Percentiles rank a stretch among this genome's conserved stretches.
These are phyloP conservation scores for Basipetospora chlamydospora DNA, from an alignment of 2,329 filamentous ascomycete species.

Conservation along the genomic window DNA sequence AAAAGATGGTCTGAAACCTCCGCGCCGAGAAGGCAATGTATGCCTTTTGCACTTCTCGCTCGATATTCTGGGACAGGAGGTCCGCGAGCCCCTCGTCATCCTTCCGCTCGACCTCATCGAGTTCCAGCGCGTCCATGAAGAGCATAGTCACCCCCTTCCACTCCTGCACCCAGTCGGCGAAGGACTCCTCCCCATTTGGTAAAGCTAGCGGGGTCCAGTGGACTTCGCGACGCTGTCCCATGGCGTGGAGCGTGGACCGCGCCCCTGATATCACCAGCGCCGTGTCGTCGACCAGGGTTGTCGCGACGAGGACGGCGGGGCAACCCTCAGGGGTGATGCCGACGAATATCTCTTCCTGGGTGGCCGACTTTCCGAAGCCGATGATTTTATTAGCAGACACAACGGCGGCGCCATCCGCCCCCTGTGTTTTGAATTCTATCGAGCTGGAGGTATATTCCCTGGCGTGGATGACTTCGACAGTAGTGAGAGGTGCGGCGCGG, in stretches of 20 bases:
- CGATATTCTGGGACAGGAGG: conserved; percentile 12
- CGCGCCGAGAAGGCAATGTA: conserved; percentile 14
- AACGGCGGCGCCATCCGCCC: conserved; percentile 14
- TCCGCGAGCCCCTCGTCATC: conserved; percentile 12
- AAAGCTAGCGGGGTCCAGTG: conserved; percentile 10
- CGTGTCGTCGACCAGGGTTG: conserved; percentile 13
- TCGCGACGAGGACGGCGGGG: conserved; percentile 19
- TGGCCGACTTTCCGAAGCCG: conserved; percentile 21
- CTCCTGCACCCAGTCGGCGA: not conserved
- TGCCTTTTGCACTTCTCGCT: conserved; percentile 18
- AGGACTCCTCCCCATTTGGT: not conserved
- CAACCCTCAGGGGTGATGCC: conserved; percentile 20
- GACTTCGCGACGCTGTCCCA: conserved; percentile 16
- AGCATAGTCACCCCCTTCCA: conserved; percentile 16
- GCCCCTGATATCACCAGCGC: conserved; percentile 15
- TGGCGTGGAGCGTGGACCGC: conserved; percentile 15
- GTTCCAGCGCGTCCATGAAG: conserved; percentile 22
- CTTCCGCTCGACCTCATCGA: conserved; percentile 13
- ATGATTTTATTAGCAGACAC: conserved; percentile 20
- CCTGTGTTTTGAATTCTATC: conserved; percentile 12
- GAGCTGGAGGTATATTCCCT: conserved; percentile 1
- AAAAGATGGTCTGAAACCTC: conserved; percentile 10
- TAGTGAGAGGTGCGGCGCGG: not conserved
- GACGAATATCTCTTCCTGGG: conserved; percentile 21
- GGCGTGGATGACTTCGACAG: not conserved